Evolutionary conservation across 768 basidiomycete genomes (phyloP).

Genomic region (Tricholomella constricta): DNA sequence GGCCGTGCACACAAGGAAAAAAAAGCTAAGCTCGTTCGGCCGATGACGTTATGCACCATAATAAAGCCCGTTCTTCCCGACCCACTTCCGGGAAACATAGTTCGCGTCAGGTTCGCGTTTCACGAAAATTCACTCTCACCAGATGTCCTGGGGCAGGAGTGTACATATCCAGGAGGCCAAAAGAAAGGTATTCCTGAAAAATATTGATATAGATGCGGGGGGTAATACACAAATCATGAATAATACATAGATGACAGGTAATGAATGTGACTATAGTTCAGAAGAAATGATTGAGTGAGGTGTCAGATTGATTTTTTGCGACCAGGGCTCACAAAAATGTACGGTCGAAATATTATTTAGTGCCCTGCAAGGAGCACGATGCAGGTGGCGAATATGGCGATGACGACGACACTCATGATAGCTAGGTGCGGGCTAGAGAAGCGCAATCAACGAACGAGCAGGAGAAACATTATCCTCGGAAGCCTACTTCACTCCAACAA

Average conservation of each 20-base stretch:
- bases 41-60: background rate
- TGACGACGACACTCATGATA: constrained; percentile 51
- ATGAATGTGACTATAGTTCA: no score
- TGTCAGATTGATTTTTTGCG: background rate
- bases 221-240: background rate
- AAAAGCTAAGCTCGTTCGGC: background rate
- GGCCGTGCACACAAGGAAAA: background rate
- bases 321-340: background rate
- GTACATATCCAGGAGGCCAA: background rate
- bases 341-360: constrained; percentile 6
- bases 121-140: no score
- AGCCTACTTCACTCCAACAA: constrained; percentile 57
- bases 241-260: background rate
- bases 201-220: background rate
- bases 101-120: no score
- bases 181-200: background rate
- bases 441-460: constrained; percentile 2
- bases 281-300: background rate
- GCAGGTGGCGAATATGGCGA: constrained; percentile 52
- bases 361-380: constrained; percentile 46
- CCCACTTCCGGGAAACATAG: no score
- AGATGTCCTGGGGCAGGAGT: no score
- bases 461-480: background rate
- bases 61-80: no score
- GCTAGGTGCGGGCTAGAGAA: constrained; percentile 48